Percentiles rank a stretch among this genome's conserved stretches.
Evolutionary conservation across 75 land plant species (phyloP).

Genomic region (Cryptomeria japonica): DNA sequence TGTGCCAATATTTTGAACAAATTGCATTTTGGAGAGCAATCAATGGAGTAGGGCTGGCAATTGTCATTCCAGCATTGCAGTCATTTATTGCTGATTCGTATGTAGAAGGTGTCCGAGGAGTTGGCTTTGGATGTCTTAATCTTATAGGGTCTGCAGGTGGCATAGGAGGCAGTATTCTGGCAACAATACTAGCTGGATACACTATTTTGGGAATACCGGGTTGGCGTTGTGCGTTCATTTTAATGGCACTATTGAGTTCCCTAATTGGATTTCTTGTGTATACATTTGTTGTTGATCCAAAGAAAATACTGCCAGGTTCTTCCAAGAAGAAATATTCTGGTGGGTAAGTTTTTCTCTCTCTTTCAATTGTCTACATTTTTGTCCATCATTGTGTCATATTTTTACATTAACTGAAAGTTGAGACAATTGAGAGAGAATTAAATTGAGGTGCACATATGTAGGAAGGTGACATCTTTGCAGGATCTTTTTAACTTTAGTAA

Average conservation of each 20-base stretch:
- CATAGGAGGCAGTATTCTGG: conserved; percentile 87
- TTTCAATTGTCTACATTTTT: background rate
- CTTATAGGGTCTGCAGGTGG: conserved; percentile 88
- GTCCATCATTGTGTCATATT: background rate
- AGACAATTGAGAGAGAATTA: background rate
- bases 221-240: conserved; percentile 88
- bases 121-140: conserved; percentile 87
- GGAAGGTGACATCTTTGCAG: background rate
- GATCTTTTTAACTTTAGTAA: background rate
- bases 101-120: conserved; percentile 71
- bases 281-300: conserved; percentile 81
- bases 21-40: conserved; percentile 89
- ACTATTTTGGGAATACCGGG: conserved; percentile 78
- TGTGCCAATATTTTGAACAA: conserved; percentile 64
- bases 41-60: conserved; percentile 97
- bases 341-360: background rate
- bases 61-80: conserved; percentile 95
- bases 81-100: conserved; percentile 97
- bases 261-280: conserved; percentile 81
- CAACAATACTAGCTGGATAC: conserved; percentile 90
- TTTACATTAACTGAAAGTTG: background rate
- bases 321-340: background rate
- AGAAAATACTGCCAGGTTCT: conserved; percentile 18
- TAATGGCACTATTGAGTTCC: conserved; percentile 77
- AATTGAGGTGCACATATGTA: background rate